Evolutionary conservation across 345 rosid genomes (phyloP).

Genomic region (Gossypium ekmanianum): DNA sequence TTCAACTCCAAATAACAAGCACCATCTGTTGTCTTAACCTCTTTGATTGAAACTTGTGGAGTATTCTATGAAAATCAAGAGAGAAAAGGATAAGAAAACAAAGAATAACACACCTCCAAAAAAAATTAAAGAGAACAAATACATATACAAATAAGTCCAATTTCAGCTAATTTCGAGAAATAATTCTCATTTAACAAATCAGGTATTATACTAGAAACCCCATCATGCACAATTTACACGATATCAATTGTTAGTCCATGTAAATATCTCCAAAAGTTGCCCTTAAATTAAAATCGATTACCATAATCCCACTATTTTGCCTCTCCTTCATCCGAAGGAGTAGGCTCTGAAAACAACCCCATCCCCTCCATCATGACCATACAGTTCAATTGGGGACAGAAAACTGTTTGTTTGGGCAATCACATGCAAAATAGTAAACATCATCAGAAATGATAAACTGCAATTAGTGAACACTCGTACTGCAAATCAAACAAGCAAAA

Average conservation of each 20-base stretch:
- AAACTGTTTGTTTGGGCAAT: background rate
- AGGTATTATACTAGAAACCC: background rate
- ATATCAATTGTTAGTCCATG: background rate
- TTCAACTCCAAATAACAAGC: slow-evolving; percentile 63
- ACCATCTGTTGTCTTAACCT: slow-evolving; percentile 53
- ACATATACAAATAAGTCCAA: background rate
- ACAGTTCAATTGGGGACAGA: background rate
- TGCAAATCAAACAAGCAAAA: background rate
- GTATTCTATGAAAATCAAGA: slow-evolving; percentile 43
- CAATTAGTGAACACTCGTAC: background rate
- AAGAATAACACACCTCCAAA: background rate
- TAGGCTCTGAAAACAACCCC: background rate
- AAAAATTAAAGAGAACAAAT: background rate
- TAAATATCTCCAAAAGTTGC: background rate
- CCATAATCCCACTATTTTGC: slow-evolving; percentile 1
- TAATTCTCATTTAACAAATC: background rate
- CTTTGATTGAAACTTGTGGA: slow-evolving; percentile 58
- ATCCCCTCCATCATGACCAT: background rate
- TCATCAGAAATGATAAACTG: background rate
- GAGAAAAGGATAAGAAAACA: background rate
- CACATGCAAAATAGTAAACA: background rate
- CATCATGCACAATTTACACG: background rate
- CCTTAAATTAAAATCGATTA: background rate
- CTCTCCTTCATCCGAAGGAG: slow-evolving; percentile 3
- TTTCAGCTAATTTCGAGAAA: background rate